Evolutionary conservation across 345 rosid genomes (phyloP), one percentile per base, ranked within the genome.

Genomic region (Ceriops decandra): DNA sequence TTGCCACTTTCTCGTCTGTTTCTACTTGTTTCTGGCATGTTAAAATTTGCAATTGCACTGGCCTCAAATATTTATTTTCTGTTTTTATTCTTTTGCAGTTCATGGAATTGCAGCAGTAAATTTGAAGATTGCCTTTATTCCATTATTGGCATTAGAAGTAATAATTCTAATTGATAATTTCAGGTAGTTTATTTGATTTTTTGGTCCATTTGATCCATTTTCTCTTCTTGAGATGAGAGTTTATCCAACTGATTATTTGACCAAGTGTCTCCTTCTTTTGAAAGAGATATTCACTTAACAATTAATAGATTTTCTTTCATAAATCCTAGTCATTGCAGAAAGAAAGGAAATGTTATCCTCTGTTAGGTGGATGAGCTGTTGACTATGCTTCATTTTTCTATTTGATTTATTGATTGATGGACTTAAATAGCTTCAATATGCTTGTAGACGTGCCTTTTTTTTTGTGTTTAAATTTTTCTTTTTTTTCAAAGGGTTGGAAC

Each of bases 121-220:
- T 83, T 83, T 93, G 93, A 93, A 91, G 92, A 85, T 87, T 54
- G 95, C 91, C 68, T 91, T 91, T 73, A 82, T 93, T 80, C 98
- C 98, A 19, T 62, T 93, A 62, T 68, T 91, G 83, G 90, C 85
- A 19, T 81, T 93, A 75, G 95, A 93, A 88, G 53, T 88, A 66
- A 76, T 71, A 67, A 88, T 89, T 78, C 84, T 93, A 33, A 78
- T 88, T 62, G 98, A 93, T 84, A 93, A 93, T 81, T 86, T 92
- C 83, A 89, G 97, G 98, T 93, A 81, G 32, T 71, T 51, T 52
- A 69, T 77, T 42, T 71, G 28, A 36, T 24, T 3, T 56, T 22
- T 56, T 56, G 30, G 59, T 42, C 49, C 30, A 56, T 56, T 56
- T 24, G 28, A 56, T 21, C 1, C 30, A 24, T 56, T 56, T 2